These are phyloP conservation scores for Dunaliella sp. DNA, from an alignment of 139 green algal species.

Conservation along the genomic window DNA sequence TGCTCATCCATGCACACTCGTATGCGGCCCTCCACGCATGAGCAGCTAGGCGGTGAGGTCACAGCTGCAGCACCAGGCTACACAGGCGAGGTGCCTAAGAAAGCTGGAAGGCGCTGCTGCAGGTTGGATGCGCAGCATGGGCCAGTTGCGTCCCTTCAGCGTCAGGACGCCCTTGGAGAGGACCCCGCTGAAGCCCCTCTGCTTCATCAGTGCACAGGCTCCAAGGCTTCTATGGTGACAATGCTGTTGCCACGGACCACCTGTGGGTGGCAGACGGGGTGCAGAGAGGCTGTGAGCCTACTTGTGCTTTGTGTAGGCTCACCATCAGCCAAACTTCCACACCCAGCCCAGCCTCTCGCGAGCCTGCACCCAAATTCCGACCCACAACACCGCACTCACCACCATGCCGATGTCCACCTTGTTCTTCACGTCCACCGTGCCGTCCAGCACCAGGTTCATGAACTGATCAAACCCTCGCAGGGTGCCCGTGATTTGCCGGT, in stretches of 20 bases:
- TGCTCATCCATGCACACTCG: too few relatives aligned
- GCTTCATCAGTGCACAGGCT: constrained; percentile 52
- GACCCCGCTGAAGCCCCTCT: neutral
- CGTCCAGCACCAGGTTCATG: constrained; percentile 98
- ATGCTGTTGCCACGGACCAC: constrained; percentile 95
- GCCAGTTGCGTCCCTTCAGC: neutral
- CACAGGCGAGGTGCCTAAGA: neutral
- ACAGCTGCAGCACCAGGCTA: too few relatives aligned
- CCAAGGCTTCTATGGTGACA: constrained; percentile 89
- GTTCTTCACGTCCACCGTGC: constrained; percentile 86
- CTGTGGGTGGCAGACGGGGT: constrained; percentile 48
- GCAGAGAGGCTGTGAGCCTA: too few relatives aligned
- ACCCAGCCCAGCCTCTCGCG: neutral
- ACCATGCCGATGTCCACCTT: constrained; percentile 97
- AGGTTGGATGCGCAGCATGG: too few relatives aligned
- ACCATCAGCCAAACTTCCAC: neutral
- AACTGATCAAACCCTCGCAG: constrained; percentile 98
- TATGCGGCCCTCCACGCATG: too few relatives aligned
- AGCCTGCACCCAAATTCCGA: neutral
- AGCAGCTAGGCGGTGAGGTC: too few relatives aligned
- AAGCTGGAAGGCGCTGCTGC: too few relatives aligned
- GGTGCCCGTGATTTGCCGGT: constrained; percentile 89
- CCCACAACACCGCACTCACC: too few relatives aligned
- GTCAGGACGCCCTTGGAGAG: neutral
- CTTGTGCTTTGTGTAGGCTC: neutral